A percentile compares a stretch with the other conserved stretches of the same genome.
These are phyloP conservation scores for Conticribra guillardii DNA, from an alignment of 108 stramenopile species.

Conservation along the genomic window DNA sequence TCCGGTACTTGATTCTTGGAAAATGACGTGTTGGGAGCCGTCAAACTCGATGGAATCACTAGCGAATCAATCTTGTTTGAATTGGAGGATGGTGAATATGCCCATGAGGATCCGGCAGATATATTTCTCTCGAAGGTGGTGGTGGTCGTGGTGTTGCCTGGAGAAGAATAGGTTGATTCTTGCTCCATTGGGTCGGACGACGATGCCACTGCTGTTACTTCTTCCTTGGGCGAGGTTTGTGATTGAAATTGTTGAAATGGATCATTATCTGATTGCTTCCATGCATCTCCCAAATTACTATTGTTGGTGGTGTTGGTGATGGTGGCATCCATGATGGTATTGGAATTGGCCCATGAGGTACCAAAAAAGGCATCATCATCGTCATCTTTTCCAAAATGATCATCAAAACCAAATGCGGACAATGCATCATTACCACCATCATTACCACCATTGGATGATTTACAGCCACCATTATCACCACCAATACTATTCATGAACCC, in stretches of 20 bases:
- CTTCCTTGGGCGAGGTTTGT: too few relatives aligned
- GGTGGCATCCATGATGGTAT: not conserved
- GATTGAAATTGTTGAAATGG: not conserved
- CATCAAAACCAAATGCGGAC: not conserved
- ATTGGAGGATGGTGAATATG: not conserved
- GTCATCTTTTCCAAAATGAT: not conserved
- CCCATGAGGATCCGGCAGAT: not conserved
- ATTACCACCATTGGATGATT: too few relatives aligned
- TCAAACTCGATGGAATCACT: not conserved
- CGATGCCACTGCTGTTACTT: not conserved
- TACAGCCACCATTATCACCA: too few relatives aligned
- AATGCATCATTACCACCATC: not conserved
- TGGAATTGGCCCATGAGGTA: not conserved
- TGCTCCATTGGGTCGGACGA: not conserved
- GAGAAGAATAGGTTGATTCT: not conserved
- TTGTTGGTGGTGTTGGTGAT: not conserved
- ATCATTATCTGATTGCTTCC: not conserved
- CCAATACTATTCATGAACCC: constrained; percentile 2
- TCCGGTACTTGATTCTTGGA: not conserved
- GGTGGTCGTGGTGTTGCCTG: not conserved
- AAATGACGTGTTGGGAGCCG: not conserved
- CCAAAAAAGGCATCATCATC: constrained; percentile 8
- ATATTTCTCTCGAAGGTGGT: constrained; percentile 1
- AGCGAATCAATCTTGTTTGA: not conserved
- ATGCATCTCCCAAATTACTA: not conserved